Evolutionary conservation across 2,329 filamentous ascomycete genomes (phyloP).

Genomic region (Ceratocystis colombiana): DNA sequence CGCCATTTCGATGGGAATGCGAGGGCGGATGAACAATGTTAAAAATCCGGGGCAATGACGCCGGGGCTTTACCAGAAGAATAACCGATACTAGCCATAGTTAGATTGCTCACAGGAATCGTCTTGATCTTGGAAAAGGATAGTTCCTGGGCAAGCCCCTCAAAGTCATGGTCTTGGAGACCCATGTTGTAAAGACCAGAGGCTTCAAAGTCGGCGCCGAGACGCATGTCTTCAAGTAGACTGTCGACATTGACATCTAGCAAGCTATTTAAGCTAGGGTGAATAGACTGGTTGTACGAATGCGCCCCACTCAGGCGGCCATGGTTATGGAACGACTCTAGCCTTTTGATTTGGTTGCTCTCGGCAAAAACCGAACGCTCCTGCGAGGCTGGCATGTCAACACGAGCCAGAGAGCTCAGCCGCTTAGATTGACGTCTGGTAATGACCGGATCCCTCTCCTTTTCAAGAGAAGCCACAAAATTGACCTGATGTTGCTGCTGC

Average conservation of each 20-base stretch:
- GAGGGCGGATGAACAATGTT: conserved; percentile 53
- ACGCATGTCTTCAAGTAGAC: conserved; percentile 57
- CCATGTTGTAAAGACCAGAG: conserved; percentile 57
- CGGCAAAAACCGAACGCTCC: conserved; percentile 68
- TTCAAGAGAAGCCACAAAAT: conserved; percentile 57
- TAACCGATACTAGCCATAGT: conserved; percentile 50
- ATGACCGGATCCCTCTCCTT: conserved; percentile 51
- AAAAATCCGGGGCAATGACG: conserved; percentile 45
- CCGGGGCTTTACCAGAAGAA: conserved; percentile 27
- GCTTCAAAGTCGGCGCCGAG: conserved; percentile 50
- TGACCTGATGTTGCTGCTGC: conserved; percentile 32
- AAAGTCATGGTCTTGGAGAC: conserved; percentile 55
- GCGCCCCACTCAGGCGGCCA: conserved; percentile 49
- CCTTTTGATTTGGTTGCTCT: conserved; percentile 49
- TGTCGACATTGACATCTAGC: conserved; percentile 58
- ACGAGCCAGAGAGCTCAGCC: conserved; percentile 83
- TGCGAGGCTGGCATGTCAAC: conserved; percentile 79
- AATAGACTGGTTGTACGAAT: conserved; percentile 39
- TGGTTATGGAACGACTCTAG: conserved; percentile 59
- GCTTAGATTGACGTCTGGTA: conserved; percentile 54
- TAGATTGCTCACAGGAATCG: conserved; percentile 50
- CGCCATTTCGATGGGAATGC: conserved; percentile 43
- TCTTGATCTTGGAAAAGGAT: conserved; percentile 60
- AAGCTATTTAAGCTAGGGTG: conserved; percentile 50
- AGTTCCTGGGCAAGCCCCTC: conserved; percentile 63